These are phyloP conservation scores for Fraxinus xanthoxyloides DNA, from an alignment of 305 asterid species.

Conservation along the genomic window DNA sequence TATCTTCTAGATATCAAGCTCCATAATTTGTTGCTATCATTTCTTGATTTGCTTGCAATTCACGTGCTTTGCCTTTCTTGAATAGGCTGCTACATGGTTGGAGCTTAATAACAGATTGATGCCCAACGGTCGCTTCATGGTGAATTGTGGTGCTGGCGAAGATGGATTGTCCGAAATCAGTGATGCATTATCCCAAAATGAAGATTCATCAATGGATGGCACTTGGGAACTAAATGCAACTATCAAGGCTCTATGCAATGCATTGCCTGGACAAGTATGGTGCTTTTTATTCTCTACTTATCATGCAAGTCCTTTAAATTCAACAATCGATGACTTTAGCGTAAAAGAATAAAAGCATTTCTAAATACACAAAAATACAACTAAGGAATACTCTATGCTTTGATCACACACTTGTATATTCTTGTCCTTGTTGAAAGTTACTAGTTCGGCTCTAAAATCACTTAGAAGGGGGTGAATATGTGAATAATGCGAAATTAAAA, in stretches of 20 bases:
- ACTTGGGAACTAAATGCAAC: conserved; percentile 53
- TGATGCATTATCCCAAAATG: conserved; percentile 14
- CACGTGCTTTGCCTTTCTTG: conserved; percentile 13
- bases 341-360: not conserved
- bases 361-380: not conserved
- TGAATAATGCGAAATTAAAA: no score
- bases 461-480: no score
- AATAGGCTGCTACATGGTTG: conserved; percentile 68
- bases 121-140: conserved; percentile 81
- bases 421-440: not conserved
- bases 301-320: not conserved
- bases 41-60: conserved; percentile 1
- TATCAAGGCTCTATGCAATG: conserved; percentile 56
- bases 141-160: conserved; percentile 66
- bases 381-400: not conserved
- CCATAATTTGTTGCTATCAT: not conserved
- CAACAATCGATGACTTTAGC: not conserved
- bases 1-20: not conserved
- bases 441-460: no score
- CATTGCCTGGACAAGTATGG: conserved; percentile 74
- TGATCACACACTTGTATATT: not conserved
- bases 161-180: conserved; percentile 7
- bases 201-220: conserved; percentile 20
- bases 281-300: conserved; percentile 1
- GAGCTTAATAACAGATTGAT: conserved; percentile 46